Evolutionary conservation across 495 filamentous ascomycete species (phyloP), one percentile per base, ranked within the genome.

Genomic region (Lasiosphaeria ovina): DNA sequence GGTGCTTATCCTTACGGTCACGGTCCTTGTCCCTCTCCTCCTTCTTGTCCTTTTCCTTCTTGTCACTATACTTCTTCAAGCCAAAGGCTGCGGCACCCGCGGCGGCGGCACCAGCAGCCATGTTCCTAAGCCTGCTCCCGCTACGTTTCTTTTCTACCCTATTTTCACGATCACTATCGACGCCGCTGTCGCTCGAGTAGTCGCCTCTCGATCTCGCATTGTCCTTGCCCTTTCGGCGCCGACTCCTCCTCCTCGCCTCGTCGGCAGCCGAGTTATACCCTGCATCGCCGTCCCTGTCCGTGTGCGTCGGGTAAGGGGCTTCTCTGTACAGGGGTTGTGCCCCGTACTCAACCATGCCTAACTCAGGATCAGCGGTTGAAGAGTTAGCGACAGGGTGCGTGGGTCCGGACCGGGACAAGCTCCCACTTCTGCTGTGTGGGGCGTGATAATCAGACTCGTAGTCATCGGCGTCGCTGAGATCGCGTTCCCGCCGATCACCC

Each of bases 291-390:
- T 56, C 51, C 57, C 55, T 60, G 44, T 50, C 38, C 51, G 56
- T 53, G 48, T 57, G 45, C 62, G 10, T 51, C 45, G 66, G 62
- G 45, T 57, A 48, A 31, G 51, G 36, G 52, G 62, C 60, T 34
- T 63, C 51, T 34, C 42, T 67, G 67, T 81, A 75, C 40, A 89
- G 81, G 53, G 86, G 86, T 51, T 84, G 80, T 49, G 83, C 81
- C 62, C 89, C 91, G 76, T 93, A 93, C 72, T 92, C 89, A 76
- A 95, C 90, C 76, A 94, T 79, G 60, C 85, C 87, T 79, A 85
- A 72, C 72, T 87, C 83, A 78, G 77, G 82, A 76, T 83, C 77
- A 76, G 83, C 77, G 79, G 78, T 40, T 76, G 72, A 61, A 66
- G 64, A 57, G 61, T 62, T 54, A 57, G 60, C 62, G 68, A 67